phyloP scores from a whole-genome alignment of 139 green algal genomes.

The Protoeuglena noctilucae region DNA sequence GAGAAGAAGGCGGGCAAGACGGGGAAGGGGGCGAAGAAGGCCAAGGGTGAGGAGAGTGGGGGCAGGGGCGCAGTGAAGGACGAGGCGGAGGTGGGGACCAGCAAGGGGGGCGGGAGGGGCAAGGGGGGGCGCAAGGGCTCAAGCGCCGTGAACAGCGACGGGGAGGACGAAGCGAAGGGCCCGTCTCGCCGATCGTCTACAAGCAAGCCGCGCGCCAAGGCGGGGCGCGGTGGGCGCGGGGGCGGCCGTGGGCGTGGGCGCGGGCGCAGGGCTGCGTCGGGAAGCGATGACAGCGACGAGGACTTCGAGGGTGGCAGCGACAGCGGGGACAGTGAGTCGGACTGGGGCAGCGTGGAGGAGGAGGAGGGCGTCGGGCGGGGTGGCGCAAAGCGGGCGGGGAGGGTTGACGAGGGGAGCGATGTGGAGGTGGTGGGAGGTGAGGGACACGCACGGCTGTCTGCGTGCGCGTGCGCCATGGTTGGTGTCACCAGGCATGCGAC shows the following conservation, averaged over 20 bases:
- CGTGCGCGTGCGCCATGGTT: no score
- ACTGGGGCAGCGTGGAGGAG: constrained; percentile 8
- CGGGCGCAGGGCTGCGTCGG: no score
- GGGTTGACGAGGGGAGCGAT: no score
- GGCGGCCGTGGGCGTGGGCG: no score
- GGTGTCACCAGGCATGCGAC: no score
- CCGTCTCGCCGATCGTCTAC: no score
- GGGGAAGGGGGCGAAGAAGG: constrained; percentile 7
- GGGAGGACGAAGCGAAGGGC: background rate
- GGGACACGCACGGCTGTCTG: no score
- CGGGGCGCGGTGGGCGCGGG: no score
- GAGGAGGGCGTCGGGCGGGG: constrained; percentile 1
- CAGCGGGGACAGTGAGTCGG: background rate
- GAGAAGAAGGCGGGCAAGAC: constrained; percentile 1
- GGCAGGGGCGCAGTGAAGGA: constrained; percentile 9
- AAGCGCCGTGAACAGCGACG: background rate
- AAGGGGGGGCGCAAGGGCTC: constrained; percentile 7
- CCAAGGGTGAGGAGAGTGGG: constrained; percentile 5
- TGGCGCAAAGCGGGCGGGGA: no score
- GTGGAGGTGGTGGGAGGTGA: no score
- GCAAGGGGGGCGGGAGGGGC: constrained; percentile 8
- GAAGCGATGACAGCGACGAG: constrained; percentile 7
- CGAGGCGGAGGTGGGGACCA: constrained; percentile 8
- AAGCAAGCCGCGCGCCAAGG: no score
- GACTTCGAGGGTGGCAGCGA: constrained; percentile 6